Base-by-base conservation (phyloP, 2,329 filamentous ascomycete species). In the Penicillium sp. region DNA sequence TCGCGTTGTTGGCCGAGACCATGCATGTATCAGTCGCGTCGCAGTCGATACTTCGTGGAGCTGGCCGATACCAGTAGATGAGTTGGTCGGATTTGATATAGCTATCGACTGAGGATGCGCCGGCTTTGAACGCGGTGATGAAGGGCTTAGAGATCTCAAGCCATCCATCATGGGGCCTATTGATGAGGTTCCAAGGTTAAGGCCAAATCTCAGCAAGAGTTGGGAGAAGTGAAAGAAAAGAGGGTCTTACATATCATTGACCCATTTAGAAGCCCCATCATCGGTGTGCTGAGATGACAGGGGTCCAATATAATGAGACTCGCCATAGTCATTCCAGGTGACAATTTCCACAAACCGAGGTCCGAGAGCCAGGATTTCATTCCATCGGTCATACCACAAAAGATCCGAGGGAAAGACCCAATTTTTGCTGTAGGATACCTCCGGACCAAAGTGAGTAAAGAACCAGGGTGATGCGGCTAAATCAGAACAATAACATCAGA, bases 51-150 rank as follows among this genome's bases (percentile, higher is more conserved):
- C 62, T 58, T 60, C 75, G 79, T 1, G 77, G 77, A 2, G 79
- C 82, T 3, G 81, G 82, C 1, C 83, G 78, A 69, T 83, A 85
- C 83, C 83, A 85, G 73, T 85, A 85, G 39, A 83, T 70, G 14
- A 85, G 68, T 68, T 82, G 75, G 18, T 85, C 83, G 6, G 77
- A 70, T 36, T 71, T 71, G 61, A 84, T 80, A 69, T 79, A 79
- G 18, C 18, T 60, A 56, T 40, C 66, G 1, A 61, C 62, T 18
- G 68, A 76, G 2, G 73, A 75, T 37, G 44, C 50, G 9, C 78
- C 80, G 47, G 76, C 78, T 63, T 84, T 82, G 70, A 78, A 85
- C 0, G 83, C 83, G 0, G 79, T 74, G 60, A 84, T 84, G 63
- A 80, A 85, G 1, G 82, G 82, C 60, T 79, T 78, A 9, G 82